Percentiles rank a stretch among this genome's conserved stretches.
Conservation (phyloP, 2,329 filamentous ascomycete genomes). For the Pseudogymnoascus sp. region DNA sequence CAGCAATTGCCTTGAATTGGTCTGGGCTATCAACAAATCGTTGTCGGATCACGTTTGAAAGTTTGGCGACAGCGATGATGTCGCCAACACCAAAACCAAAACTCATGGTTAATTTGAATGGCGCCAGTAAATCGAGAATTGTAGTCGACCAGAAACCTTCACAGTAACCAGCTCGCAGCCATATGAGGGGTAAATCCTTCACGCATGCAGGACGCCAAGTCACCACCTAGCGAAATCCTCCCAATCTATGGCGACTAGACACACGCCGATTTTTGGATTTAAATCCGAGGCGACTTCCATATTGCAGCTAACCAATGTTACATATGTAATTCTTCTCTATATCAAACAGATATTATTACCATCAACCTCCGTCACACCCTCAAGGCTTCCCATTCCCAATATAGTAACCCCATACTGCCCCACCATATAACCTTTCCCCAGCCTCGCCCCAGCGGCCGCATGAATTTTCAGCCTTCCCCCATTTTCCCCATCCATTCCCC, state of each 20-base stretch:
- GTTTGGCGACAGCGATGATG: constrained; percentile 26
- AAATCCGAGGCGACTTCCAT: neutral
- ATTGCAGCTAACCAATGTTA: neutral
- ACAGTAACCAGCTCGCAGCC: neutral
- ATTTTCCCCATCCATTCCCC: neutral
- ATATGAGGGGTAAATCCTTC: neutral
- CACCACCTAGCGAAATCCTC: neutral
- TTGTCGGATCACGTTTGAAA: constrained; percentile 24
- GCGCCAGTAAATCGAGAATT: neutral
- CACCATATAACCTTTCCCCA: constrained; percentile 1
- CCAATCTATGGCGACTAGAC: neutral
- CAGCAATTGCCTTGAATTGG: constrained; percentile 23
- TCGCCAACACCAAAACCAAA: constrained; percentile 32
- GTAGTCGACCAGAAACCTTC: neutral
- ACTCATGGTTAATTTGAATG: constrained; percentile 22
- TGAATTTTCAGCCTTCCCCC: constrained; percentile 8
- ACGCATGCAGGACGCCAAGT: neutral
- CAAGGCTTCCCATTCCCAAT: neutral
- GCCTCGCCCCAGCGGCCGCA: constrained; percentile 4
- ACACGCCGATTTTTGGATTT: neutral
- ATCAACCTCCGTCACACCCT: neutral
- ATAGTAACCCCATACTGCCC: neutral
- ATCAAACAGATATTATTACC: neutral
- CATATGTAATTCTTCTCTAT: neutral
- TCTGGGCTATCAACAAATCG: constrained; percentile 24